Evolutionary conservation across 352 stramenopile species (phyloP).

Genomic region (Plasmopara halstedii): DNA sequence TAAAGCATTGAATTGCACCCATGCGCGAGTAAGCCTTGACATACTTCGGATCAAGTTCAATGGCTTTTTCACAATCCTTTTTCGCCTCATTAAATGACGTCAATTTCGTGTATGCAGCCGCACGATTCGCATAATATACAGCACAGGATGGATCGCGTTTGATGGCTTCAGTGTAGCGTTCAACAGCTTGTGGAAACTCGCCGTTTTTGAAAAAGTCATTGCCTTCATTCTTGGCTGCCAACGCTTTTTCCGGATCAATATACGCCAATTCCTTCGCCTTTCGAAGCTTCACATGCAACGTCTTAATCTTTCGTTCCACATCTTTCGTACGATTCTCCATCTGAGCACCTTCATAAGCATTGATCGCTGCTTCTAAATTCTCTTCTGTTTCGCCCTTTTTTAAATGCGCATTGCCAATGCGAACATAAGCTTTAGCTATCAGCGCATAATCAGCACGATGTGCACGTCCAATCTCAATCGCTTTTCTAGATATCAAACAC

Average conservation of each 20-base stretch:
- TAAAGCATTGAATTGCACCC: constrained; percentile 98
- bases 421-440: constrained; percentile 93
- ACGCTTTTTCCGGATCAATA: constrained; percentile 94
- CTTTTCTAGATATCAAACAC: constrained; percentile 49
- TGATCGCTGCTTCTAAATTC: constrained; percentile 76
- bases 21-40: constrained; percentile 98
- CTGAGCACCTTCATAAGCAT: constrained; percentile 80
- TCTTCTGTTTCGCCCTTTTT: constrained; percentile 91
- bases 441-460: constrained; percentile 94
- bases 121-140: constrained; percentile 98
- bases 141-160: constrained; percentile 97
- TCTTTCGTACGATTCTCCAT: constrained; percentile 88
- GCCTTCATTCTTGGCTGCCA: constrained; percentile 97
- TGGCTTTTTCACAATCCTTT: constrained; percentile 94
- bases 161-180: constrained; percentile 97
- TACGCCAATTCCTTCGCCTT: constrained; percentile 92
- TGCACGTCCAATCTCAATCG: constrained; percentile 92
- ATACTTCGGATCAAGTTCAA: constrained; percentile 98
- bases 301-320: constrained; percentile 94
- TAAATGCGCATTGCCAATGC: constrained; percentile 94
- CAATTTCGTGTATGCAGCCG: constrained; percentile 97
- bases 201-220: constrained; percentile 97
- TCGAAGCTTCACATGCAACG: constrained; percentile 92
- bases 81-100: constrained; percentile 91
- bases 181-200: constrained; percentile 91